phyloP scores from a whole-genome alignment of 2,329 filamentous ascomycete genomes.

The Talaromyces amestolkiae region DNA sequence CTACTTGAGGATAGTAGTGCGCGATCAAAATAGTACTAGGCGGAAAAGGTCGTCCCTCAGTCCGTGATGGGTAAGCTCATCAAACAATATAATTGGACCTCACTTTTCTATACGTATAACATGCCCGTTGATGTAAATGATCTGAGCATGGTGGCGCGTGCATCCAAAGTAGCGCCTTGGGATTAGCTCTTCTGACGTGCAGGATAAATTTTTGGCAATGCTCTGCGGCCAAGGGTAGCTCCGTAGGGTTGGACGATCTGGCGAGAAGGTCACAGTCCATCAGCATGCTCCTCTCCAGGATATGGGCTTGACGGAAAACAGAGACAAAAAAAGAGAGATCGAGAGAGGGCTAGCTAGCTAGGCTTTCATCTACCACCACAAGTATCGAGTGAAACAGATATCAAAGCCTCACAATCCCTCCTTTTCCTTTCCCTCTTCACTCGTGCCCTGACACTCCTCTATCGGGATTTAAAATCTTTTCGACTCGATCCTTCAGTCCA shows the following conservation, averaged over 20 bases:
- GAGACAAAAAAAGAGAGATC: background rate
- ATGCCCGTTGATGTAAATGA: conserved; percentile 13
- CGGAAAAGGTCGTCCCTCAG: background rate
- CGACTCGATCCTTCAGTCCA: background rate
- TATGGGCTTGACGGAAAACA: conserved; percentile 13
- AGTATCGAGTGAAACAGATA: conserved; percentile 26
- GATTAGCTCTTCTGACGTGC: conserved; percentile 23
- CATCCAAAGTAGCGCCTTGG: conserved; percentile 15
- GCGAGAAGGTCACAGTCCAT: conserved; percentile 24
- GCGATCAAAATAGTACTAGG: background rate
- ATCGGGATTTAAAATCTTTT: conserved; percentile 1
- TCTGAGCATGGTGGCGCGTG: conserved; percentile 12
- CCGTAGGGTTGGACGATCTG: conserved; percentile 26
- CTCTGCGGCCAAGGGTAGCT: conserved; percentile 14
- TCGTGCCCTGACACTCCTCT: background rate
- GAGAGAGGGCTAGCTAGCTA: conserved; percentile 10
- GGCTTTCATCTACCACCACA: conserved; percentile 1
- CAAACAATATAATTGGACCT: conserved; percentile 12
- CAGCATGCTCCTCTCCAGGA: conserved; percentile 16
- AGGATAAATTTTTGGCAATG: conserved; percentile 21
- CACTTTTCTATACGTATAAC: background rate
- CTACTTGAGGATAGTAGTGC: conserved; percentile 20
- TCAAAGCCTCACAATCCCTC: conserved; percentile 21
- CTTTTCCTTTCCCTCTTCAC: background rate
- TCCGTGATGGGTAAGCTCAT: conserved; percentile 1